Conservation (phyloP, 31 red algal genomes). For the Endocladia muricata region DNA sequence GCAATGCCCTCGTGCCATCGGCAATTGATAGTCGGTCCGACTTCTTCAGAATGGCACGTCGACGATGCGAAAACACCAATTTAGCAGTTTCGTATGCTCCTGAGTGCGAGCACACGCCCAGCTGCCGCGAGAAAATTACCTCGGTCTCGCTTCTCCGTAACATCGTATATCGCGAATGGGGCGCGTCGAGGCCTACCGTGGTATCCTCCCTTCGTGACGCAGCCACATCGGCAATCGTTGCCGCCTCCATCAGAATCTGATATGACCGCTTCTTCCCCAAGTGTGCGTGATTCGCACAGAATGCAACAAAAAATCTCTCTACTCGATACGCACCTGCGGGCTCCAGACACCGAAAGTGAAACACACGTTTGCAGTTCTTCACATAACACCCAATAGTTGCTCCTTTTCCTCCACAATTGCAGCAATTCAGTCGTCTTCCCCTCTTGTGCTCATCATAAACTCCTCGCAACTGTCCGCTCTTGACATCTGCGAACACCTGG, state of each 20-base stretch:
- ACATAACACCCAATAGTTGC: conserved; percentile 89
- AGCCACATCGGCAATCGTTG: conserved; percentile 69
- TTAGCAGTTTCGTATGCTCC: conserved; percentile 37
- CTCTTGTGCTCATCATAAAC: conserved; percentile 75
- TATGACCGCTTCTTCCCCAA: conserved; percentile 50
- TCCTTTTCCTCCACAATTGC: conserved; percentile 48
- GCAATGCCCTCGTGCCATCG: conserved; percentile 49
- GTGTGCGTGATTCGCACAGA: conserved; percentile 67
- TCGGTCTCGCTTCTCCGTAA: conserved; percentile 60
- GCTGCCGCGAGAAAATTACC: conserved; percentile 62
- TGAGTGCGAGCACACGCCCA: conserved; percentile 35
- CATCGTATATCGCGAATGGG: conserved; percentile 63
- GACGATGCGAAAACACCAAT: conserved; percentile 55
- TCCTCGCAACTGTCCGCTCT: conserved; percentile 33
- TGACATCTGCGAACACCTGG: conserved; percentile 65
- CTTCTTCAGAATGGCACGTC: conserved; percentile 12
- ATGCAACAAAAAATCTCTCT: conserved; percentile 67
- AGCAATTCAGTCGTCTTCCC: conserved; percentile 58
- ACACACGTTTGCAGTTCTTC: conserved; percentile 65
- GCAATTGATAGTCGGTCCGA: conserved; percentile 31
- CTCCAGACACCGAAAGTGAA: conserved; percentile 71
- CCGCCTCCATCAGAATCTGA: conserved; percentile 66
- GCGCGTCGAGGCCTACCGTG: conserved; percentile 76
- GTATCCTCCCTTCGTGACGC: conserved; percentile 51
- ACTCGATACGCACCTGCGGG: conserved; percentile 30